Conservation (phyloP, 305 asterid genomes). For the Solanum hybrid region DNA sequence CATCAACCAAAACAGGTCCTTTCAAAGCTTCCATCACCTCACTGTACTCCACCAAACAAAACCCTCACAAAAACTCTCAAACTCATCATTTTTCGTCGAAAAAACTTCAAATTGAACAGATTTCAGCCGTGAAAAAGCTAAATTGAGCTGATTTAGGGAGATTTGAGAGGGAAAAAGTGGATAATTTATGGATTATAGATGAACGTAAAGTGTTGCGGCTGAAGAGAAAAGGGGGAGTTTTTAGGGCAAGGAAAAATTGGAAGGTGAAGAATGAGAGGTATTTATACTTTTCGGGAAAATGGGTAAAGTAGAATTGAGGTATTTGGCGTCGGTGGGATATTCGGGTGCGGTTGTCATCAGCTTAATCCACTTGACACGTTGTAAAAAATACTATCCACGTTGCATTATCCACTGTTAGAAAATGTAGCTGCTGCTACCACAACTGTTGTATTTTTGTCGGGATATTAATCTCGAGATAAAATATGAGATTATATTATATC, state of each 20-base stretch:
- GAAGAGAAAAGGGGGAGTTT: conserved; percentile 11
- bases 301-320: conserved; percentile 16
- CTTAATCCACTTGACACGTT: conserved; percentile 18
- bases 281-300: conserved; percentile 94
- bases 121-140: not conserved
- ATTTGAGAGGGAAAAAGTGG: not conserved
- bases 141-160: not conserved
- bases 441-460: not conserved
- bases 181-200: conserved; percentile 9
- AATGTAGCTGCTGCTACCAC: not conserved
- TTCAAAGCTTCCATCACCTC: conserved; percentile 17
- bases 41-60: conserved; percentile 2
- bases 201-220: conserved; percentile 48
- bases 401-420: not conserved
- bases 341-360: conserved; percentile 42
- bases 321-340: conserved; percentile 30
- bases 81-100: not conserved
- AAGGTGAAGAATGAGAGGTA: conserved; percentile 31
- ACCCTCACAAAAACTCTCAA: not conserved
- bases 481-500: too few relatives aligned
- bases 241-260: conserved; percentile 47
- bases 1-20: conserved; percentile 10
- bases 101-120: not conserved
- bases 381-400: not conserved
- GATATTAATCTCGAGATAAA: not conserved